Evolutionary conservation across 352 stramenopile species (phyloP).

Genomic region (Globisporangium radiosum): DNA sequence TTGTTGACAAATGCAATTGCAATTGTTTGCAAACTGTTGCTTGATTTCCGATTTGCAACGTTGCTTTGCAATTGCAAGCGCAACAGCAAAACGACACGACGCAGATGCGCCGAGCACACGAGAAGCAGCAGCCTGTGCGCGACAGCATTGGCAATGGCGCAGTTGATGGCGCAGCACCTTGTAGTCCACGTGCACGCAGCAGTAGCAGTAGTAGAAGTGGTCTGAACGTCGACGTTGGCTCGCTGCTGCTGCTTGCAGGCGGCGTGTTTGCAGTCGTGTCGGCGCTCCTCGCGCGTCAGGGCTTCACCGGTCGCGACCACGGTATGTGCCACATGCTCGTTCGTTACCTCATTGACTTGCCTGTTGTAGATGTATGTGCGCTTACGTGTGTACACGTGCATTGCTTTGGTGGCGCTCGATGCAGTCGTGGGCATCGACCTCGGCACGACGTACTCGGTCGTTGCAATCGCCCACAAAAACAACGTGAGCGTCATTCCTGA

Average conservation of each 20-base stretch:
- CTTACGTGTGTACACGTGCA: neutral
- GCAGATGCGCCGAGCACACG: neutral
- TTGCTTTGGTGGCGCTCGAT: neutral
- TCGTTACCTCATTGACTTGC: neutral
- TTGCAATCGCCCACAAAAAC: constrained; percentile 58
- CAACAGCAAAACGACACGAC: no score
- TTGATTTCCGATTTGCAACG: no score
- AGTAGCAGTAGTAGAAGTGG: neutral
- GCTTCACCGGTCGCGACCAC: constrained; percentile 55
- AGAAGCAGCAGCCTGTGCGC: no score
- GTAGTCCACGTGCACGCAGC: neutral
- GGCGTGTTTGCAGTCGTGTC: constrained; percentile 31
- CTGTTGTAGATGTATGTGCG: neutral
- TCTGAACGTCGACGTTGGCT: constrained; percentile 20
- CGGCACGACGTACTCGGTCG: constrained; percentile 74
- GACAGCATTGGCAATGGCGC: no score
- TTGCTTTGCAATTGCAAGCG: no score
- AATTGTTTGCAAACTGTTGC: no score
- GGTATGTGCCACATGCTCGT: constrained; percentile 13
- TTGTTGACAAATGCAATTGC: no score
- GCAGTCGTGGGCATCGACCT: constrained; percentile 67
- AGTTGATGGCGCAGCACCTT: neutral
- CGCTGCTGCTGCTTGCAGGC: constrained; percentile 36
- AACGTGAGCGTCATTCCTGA: constrained; percentile 61
- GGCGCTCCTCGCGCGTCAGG: constrained; percentile 40